Evolutionary conservation across 2,329 filamentous ascomycete genomes (phyloP).

Genomic region (Colletotrichum salicis): DNA sequence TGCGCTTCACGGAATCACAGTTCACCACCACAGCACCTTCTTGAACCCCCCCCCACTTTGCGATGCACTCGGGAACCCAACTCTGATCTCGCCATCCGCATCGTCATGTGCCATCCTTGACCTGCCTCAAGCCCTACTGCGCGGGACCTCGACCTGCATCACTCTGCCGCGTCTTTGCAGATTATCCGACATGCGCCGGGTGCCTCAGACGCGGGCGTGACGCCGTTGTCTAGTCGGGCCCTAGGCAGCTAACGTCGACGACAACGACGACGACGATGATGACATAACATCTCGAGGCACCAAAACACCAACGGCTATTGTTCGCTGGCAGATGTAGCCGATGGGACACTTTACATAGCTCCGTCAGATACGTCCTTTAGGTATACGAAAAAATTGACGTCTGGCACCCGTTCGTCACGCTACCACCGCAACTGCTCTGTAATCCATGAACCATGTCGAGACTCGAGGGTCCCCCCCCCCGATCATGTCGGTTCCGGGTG

Average conservation of each 20-base stretch:
- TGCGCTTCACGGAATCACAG: neutral
- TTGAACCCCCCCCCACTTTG: neutral
- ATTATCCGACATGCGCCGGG: neutral
- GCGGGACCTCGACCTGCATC: slow-evolving; percentile 10
- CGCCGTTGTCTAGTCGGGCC: neutral
- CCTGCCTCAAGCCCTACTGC: neutral
- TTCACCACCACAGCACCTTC: neutral
- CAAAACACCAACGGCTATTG: neutral
- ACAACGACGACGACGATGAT: neutral
- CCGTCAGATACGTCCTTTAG: neutral
- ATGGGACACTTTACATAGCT: neutral
- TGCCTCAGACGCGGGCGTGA: neutral
- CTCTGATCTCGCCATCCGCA: neutral
- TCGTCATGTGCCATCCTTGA: neutral
- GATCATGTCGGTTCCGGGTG: neutral
- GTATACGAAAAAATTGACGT: neutral
- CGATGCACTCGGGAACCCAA: neutral
- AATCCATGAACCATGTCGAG: neutral
- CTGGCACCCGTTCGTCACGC: neutral
- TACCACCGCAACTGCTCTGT: neutral
- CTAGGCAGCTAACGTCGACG: slow-evolving; percentile 9
- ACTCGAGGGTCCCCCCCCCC: no score
- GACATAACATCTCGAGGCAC: neutral
- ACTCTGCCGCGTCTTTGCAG: slow-evolving; percentile 19
- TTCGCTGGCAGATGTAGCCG: neutral